A percentile compares a stretch with the other conserved stretches of the same genome.
Conservation (phyloP, 768 basidiomycete genomes). For the Boletellus ananiceps region DNA sequence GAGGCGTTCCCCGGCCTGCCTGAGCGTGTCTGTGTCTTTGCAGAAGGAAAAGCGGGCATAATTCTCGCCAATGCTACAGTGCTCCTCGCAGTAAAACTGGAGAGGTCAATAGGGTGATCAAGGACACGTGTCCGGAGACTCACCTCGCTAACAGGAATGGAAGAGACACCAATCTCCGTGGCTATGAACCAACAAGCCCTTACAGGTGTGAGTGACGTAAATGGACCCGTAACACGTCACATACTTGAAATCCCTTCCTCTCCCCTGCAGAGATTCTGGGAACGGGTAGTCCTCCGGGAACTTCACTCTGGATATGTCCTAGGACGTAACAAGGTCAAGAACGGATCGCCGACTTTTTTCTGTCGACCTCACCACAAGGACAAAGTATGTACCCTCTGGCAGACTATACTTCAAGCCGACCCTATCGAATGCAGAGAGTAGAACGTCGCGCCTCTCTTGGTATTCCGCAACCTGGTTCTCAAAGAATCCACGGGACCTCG, state of each 20-base stretch:
- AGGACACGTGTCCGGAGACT: conserved; percentile 14
- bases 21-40: conserved; percentile 87
- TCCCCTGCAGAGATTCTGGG: conserved; percentile 66
- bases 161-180: conserved; percentile 82
- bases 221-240: conserved; percentile 12
- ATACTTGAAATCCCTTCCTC: conserved; percentile 86
- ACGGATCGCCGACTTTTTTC: neutral
- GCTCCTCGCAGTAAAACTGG: conserved; percentile 91
- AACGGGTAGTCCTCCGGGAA: conserved; percentile 83
- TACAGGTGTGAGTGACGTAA: conserved; percentile 9
- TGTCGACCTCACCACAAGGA: conserved; percentile 62
- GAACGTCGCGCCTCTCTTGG: conserved; percentile 67
- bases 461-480: conserved; percentile 74
- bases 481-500: conserved; percentile 68
- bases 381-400: conserved; percentile 90
- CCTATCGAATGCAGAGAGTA: conserved; percentile 75
- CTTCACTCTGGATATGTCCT: conserved; percentile 77
- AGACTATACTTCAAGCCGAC: conserved; percentile 81
- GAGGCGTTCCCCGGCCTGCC: conserved; percentile 77
- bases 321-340: conserved; percentile 7
- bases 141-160: conserved; percentile 94
- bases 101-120: conserved; percentile 8
- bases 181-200: conserved; percentile 97
- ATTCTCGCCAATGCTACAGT: conserved; percentile 78
- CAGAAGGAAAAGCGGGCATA: conserved; percentile 93